Evolutionary conservation across 1,284 basidiomycete genomes (phyloP).

Genomic region (Sporisorium exsertum): DNA sequence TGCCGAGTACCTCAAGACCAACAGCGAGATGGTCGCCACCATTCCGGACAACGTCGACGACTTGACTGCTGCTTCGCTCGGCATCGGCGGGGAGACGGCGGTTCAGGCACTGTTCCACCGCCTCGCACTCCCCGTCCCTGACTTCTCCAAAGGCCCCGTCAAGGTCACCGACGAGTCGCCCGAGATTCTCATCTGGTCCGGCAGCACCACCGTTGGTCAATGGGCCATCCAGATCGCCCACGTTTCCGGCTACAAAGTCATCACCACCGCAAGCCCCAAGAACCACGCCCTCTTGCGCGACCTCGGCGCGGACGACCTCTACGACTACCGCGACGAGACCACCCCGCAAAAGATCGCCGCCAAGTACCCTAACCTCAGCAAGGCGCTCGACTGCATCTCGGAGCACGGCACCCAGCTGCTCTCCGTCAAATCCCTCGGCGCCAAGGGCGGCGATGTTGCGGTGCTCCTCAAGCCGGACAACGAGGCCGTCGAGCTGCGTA

Average conservation of each 20-base stretch:
- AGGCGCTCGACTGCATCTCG: constrained; percentile 64
- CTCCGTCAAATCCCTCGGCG: constrained; percentile 50
- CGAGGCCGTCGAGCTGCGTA: constrained; percentile 55
- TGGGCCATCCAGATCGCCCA: constrained; percentile 70
- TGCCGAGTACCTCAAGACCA: constrained; percentile 68
- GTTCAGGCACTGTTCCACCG: constrained; percentile 58
- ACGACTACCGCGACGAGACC: constrained; percentile 73
- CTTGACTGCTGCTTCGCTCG: constrained; percentile 48
- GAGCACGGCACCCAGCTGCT: constrained; percentile 63
- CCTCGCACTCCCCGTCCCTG: constrained; percentile 32
- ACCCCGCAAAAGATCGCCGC: constrained; percentile 58
- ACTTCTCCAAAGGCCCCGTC: constrained; percentile 37
- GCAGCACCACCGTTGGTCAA: constrained; percentile 74
- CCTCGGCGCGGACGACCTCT: constrained; percentile 61
- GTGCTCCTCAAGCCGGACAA: constrained; percentile 58
- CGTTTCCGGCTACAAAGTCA: constrained; percentile 72
- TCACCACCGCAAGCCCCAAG: constrained; percentile 71
- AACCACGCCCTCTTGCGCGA: constrained; percentile 60
- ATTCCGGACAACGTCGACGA: constrained; percentile 55
- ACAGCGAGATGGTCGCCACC: constrained; percentile 50
- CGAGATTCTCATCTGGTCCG: constrained; percentile 73
- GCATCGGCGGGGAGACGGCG: constrained; percentile 62
- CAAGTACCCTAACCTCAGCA: constrained; percentile 59
- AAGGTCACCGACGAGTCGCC: constrained; percentile 36
- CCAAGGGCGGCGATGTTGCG: constrained; percentile 51